Evolutionary conservation across 345 rosid genomes (phyloP), one percentile per base, ranked within the genome.

Genomic region (Corchorus olitorius): DNA sequence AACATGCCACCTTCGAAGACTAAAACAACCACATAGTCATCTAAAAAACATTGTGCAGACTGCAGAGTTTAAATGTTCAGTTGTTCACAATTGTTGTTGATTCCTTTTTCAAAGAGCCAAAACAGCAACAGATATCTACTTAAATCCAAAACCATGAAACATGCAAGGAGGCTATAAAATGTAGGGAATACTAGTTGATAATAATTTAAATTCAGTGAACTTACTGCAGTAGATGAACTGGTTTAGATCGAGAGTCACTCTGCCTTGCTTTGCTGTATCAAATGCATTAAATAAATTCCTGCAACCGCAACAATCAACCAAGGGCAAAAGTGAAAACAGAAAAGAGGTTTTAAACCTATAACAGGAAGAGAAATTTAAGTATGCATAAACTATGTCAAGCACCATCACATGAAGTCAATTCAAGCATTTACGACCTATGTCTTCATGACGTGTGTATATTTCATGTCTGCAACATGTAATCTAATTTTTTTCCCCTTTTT

Each of bases 211-310:
- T 49, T 74, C 17, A 20, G 49, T 50, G 58, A 68, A 84, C 91
- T 91, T 72, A 91, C 95, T 81, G 82, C 91, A 91, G 73, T 85
- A 91, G 68, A 89, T 83, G 76, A 91, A 89, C 62, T 91, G 93
- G 74, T 91, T 91, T 59, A 91, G 75, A 79, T 91, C 93, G 50
- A 91, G 91, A 55, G 85, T 83, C 17, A 91, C 68, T 78, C 93
- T 86, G 77, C 93, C 95, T 82, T 91, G 90, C 84, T 86, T 91
- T 52, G 91, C 82, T 59, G 91, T 89, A 82, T 91, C 95, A 56
- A 91, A 91, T 33, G 93, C 88, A 76, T 81, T 82, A 66, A 89
- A 91, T 16, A 89, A 81, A 77, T 91, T 91, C 86, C 91, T 89
- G 89, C 72, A 70, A 61, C 46, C 46, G 48, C 55, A 53, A 37